Conservation (phyloP, 2,329 filamentous ascomycete genomes). For the Aureobasidium sp. region DNA sequence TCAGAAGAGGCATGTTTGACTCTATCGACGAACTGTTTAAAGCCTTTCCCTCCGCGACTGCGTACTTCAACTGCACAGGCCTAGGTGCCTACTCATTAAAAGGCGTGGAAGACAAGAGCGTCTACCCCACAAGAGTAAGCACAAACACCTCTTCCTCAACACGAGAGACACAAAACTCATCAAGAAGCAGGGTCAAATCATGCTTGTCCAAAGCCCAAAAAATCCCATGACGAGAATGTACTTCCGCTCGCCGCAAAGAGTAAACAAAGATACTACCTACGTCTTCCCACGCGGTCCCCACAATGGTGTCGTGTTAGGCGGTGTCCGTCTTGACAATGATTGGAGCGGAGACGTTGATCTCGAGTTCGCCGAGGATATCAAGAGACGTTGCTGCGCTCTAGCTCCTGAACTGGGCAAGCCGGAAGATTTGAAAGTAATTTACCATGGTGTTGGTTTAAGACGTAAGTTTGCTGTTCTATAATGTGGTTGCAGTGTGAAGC, state of each 20-base stretch:
- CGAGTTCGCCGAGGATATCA: constrained; percentile 7
- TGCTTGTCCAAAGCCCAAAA: constrained; percentile 62
- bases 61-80: constrained; percentile 65
- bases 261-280: constrained; percentile 8
- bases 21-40: constrained; percentile 48
- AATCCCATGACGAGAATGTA: constrained; percentile 5
- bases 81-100: constrained; percentile 62
- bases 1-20: constrained; percentile 44
- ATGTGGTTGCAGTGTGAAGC: neutral
- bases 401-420: constrained; percentile 29
- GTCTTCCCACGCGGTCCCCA: constrained; percentile 6
- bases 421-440: constrained; percentile 60
- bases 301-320: constrained; percentile 6
- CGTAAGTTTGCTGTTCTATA: constrained; percentile 24
- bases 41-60: constrained; percentile 43
- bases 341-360: constrained; percentile 5
- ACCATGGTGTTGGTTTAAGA: constrained; percentile 69
- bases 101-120: constrained; percentile 62
- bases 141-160: too few relatives aligned
- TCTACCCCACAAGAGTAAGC: constrained; percentile 30
- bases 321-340: constrained; percentile 3
- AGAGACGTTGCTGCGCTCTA: constrained; percentile 54
- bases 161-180: neutral
- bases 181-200: constrained; percentile 53
- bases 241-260: constrained; percentile 9